Base-by-base conservation (phyloP, 495 filamentous ascomycete species). In the Neurospora africana region DNA sequence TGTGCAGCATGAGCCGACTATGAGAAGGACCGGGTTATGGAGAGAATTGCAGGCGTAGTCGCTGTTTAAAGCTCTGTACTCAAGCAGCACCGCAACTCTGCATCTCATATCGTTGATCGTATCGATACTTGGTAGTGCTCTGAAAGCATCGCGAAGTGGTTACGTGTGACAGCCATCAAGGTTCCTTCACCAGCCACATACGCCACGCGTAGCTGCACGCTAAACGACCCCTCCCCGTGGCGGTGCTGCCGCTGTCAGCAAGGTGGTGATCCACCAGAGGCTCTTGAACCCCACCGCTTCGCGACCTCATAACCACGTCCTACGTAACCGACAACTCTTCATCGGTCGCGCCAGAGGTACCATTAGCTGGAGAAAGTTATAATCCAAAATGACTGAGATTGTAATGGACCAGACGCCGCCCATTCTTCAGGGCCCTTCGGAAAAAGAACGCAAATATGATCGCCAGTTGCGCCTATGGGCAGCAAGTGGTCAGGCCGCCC, bases 401-500 rank as follows among this genome's bases (percentile, higher is more conserved):
- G 76, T 84, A 70, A 81, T 75, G 71, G 82, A 77, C 75, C 85
- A 84, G 72, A 87, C 83, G 0, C 86, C 85, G 15, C 86, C 86
- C 3, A 79, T 86, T 30, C 82, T 87, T 30, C 83, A 85, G 21
- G 90, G 87, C 38, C 93, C 93, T 40, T 90, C 90, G 61, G 92
- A 93, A 41, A 95, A 95, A 80, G 93, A 97, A 79, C 92, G 90
- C 81, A 95, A 93, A 79, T 99, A 99, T 83, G 95, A 99, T 79
- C 89, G 95, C 30, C 95, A 99, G 78, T 89, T 99, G 33, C 92
- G 96, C 38, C 83, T 99, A 35, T 99, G 95, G 95, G 95, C 93
- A 70, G 93, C 94, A 10, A 94, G 86, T 71, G 95, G 95, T 15
- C 95, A 99, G 81, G 86, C 90, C 75, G 93, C 93, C 2, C 87